These are phyloP conservation scores for Rugosomyces carneus DNA, from an alignment of 1,284 basidiomycete genomes.

Conservation along the genomic window DNA sequence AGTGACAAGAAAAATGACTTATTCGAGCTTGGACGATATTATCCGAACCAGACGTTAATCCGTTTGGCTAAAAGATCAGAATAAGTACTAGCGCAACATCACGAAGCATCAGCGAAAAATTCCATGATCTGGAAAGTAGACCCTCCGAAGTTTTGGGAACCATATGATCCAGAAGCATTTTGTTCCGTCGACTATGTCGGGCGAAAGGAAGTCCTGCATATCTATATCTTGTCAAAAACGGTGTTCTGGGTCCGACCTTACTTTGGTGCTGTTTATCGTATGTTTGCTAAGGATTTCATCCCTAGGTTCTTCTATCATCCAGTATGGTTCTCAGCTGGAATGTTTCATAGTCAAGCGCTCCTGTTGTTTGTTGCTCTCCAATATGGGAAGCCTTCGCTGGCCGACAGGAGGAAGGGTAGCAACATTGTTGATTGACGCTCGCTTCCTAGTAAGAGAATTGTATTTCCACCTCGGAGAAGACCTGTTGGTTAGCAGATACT, in stretches of 20 bases:
- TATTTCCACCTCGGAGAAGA: no score
- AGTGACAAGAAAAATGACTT: constrained; percentile 2
- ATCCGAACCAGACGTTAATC: not conserved
- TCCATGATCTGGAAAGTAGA: not conserved
- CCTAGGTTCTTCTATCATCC: not conserved
- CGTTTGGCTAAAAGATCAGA: not conserved
- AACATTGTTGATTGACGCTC: constrained; percentile 1
- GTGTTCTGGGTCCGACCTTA: not conserved
- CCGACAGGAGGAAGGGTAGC: constrained; percentile 1
- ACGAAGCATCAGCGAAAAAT: not conserved
- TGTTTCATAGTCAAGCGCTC: not conserved
- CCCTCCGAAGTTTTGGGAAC: not conserved
- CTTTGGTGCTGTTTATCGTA: not conserved
- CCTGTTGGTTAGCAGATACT: no score
- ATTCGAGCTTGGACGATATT: not conserved
- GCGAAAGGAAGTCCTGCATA: not conserved
- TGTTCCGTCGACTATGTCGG: not conserved
- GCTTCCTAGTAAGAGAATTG: not conserved
- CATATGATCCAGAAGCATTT: not conserved
- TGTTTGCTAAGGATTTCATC: not conserved
- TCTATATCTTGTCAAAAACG: not conserved
- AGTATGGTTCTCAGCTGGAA: not conserved
- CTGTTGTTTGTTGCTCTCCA: not conserved
- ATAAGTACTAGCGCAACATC: not conserved
- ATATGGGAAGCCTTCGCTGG: not conserved